phyloP scores from a whole-genome alignment of 2,329 filamentous ascomycete genomes.

The Paracoccidioides brasiliensis region DNA sequence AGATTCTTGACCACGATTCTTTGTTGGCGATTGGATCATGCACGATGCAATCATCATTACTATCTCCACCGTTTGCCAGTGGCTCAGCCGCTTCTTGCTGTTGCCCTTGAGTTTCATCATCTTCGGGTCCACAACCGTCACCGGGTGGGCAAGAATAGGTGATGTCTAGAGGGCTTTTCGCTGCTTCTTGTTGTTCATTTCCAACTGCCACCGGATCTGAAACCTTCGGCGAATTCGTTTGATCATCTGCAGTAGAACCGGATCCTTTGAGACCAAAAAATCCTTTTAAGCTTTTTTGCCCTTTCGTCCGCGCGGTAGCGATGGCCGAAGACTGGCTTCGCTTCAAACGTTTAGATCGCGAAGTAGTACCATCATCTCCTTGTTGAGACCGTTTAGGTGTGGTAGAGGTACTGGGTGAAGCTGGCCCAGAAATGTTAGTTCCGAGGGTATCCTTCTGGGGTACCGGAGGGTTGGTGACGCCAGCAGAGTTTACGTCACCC shows the following conservation, averaged over 20 bases:
- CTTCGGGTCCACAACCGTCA: background rate
- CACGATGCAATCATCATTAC: constrained; percentile 32
- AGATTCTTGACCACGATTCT: constrained; percentile 74
- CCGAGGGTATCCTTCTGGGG: background rate
- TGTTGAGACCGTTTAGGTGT: constrained; percentile 28
- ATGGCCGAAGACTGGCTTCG: constrained; percentile 15
- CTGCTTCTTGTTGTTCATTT: background rate
- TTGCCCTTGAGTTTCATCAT: background rate
- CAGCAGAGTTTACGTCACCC: background rate
- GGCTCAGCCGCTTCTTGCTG: background rate
- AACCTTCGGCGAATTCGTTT: background rate
- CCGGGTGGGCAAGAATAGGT: background rate
- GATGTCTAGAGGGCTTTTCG: background rate
- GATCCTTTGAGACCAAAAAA: constrained; percentile 58
- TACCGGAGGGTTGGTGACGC: background rate
- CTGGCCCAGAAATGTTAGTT: background rate
- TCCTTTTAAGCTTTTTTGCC: constrained; percentile 54
- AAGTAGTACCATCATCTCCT: constrained; percentile 15
- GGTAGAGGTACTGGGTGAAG: background rate
- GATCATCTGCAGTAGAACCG: background rate
- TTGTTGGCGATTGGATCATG: constrained; percentile 58
- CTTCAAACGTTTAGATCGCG: constrained; percentile 40
- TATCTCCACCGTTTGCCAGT: constrained; percentile 20
- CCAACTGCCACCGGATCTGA: background rate
- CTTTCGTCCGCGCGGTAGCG: constrained; percentile 26